Percentiles rank a stretch among this genome's conserved stretches.
Conservation (phyloP, 805 yeast species). For the Huiozyma sinensis region DNA sequence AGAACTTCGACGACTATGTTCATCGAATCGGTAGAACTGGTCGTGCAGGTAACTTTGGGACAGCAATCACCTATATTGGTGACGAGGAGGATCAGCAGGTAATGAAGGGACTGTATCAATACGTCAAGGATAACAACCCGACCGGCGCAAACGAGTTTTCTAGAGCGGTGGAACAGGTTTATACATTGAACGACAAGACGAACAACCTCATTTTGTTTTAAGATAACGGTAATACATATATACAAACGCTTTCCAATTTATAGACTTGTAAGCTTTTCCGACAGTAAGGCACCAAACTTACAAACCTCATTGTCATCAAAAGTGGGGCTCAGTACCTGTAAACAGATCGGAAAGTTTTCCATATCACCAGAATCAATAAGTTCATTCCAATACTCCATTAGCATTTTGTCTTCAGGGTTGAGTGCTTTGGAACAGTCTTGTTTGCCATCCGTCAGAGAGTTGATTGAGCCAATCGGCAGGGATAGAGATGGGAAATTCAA, state of each 20-base stretch:
- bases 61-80: slow-evolving; percentile 62
- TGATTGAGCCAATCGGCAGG: slow-evolving; percentile 5
- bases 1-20: slow-evolving; percentile 68
- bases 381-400: slow-evolving; percentile 8
- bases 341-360: slow-evolving; percentile 9
- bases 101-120: slow-evolving; percentile 32
- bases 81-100: slow-evolving; percentile 42
- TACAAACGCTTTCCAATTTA: too few relatives aligned
- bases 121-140: slow-evolving; percentile 30
- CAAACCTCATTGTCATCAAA: slow-evolving; percentile 10
- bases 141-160: slow-evolving; percentile 10
- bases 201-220: not conserved
- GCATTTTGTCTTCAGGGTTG: slow-evolving; percentile 6
- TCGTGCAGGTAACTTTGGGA: slow-evolving; percentile 78
- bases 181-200: slow-evolving; percentile 9
- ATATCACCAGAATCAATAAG: slow-evolving; percentile 5
- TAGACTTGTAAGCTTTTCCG: not conserved
- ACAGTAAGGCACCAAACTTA: slow-evolving; percentile 7
- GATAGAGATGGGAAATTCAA: slow-evolving; percentile 11
- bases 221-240: not conserved
- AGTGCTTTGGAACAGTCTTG: slow-evolving; percentile 5
- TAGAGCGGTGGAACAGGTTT: slow-evolving; percentile 4
- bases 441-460: slow-evolving; percentile 3
- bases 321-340: slow-evolving; percentile 11
- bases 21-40: slow-evolving; percentile 97